Evolutionary conservation across 2,329 filamentous ascomycete genomes (phyloP).

Genomic region (Lojkania enalia): DNA sequence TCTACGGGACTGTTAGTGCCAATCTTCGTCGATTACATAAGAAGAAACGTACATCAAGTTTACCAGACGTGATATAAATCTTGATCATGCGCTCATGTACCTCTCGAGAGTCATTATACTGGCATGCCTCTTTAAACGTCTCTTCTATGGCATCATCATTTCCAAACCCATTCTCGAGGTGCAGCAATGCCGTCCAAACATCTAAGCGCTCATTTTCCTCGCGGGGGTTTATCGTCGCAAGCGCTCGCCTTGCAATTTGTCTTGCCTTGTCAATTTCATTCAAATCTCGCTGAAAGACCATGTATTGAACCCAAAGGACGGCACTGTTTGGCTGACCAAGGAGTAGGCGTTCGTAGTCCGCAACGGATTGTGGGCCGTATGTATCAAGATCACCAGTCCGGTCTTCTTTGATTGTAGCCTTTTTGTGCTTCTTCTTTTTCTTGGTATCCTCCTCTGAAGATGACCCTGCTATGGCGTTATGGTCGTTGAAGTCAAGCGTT

Average conservation of each 20-base stretch:
- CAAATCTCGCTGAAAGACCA: conserved; percentile 96
- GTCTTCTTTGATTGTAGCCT: conserved; percentile 79
- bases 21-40: background rate
- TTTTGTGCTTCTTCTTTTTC: conserved; percentile 72
- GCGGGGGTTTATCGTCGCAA: conserved; percentile 86
- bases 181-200: conserved; percentile 91
- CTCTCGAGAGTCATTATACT: conserved; percentile 90
- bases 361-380: conserved; percentile 83
- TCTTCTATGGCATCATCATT: conserved; percentile 80
- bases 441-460: conserved; percentile 57
- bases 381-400: conserved; percentile 89
- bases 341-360: conserved; percentile 91
- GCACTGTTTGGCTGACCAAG: conserved; percentile 94
- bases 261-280: conserved; percentile 87
- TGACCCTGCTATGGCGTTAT: conserved; percentile 57
- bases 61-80: conserved; percentile 92
- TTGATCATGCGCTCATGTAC: conserved; percentile 87
- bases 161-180: conserved; percentile 90
- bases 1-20: conserved; percentile 55
- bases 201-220: conserved; percentile 93
- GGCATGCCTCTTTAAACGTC: conserved; percentile 87
- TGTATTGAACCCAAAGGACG: conserved; percentile 91
- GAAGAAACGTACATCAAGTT: conserved; percentile 68
- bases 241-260: conserved; percentile 85
- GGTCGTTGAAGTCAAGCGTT: conserved; percentile 55